Evolutionary conservation across 192 early-diverging fungal species (phyloP).

Genomic region (Gaertneriomyces sp.): DNA sequence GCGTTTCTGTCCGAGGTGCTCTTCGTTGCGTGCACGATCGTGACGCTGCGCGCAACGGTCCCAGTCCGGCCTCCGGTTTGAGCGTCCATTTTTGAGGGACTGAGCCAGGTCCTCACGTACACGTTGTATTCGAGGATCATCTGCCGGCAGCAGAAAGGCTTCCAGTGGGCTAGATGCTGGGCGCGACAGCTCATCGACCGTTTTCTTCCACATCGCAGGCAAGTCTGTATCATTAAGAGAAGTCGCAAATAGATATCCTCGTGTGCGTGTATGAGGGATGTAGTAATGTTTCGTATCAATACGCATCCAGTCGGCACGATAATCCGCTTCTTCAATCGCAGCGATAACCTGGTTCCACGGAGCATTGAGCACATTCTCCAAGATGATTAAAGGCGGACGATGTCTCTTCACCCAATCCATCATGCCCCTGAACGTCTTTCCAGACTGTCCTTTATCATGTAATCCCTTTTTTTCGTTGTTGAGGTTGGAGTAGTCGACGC

Average conservation of each 20-base stretch:
- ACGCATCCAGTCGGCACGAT: slow-evolving; percentile 16
- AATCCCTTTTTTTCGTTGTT: slow-evolving; percentile 46
- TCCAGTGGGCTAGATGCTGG: slow-evolving; percentile 39
- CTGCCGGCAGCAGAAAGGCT: slow-evolving; percentile 38
- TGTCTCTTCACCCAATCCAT: slow-evolving; percentile 38
- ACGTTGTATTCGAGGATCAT: slow-evolving; percentile 42
- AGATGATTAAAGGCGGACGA: slow-evolving; percentile 40
- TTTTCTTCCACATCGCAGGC: slow-evolving; percentile 30
- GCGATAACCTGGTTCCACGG: slow-evolving; percentile 35
- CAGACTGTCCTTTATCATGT: slow-evolving; percentile 40
- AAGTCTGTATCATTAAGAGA: not conserved
- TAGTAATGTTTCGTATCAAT: slow-evolving; percentile 47
- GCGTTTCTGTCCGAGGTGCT: slow-evolving; percentile 36
- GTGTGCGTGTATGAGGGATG: slow-evolving; percentile 47
- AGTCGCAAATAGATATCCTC: slow-evolving; percentile 43
- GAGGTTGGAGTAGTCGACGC: slow-evolving; percentile 47
- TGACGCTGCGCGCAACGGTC: slow-evolving; percentile 43
- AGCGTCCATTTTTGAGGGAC: slow-evolving; percentile 4
- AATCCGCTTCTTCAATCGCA: slow-evolving; percentile 28
- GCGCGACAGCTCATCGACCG: slow-evolving; percentile 27
- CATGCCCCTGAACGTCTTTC: slow-evolving; percentile 47
- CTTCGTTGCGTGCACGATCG: slow-evolving; percentile 29
- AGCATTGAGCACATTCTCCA: slow-evolving; percentile 44
- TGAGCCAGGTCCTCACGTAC: slow-evolving; percentile 30
- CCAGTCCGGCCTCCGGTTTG: slow-evolving; percentile 34